Evolutionary conservation across 495 filamentous ascomycete species (phyloP).

Genomic region (Cudoniella acicularis): DNA sequence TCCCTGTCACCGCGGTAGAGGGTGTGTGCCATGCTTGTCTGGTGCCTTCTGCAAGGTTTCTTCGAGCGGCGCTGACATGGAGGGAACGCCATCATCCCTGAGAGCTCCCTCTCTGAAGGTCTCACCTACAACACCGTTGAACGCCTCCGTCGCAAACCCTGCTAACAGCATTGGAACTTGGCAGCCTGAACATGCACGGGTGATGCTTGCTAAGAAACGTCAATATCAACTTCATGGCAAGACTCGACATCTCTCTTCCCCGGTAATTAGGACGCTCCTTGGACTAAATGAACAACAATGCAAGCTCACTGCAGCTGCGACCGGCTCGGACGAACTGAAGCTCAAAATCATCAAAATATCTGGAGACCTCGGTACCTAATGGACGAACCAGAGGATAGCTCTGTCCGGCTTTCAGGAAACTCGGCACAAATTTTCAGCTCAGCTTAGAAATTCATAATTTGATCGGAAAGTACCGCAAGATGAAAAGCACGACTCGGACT

Average conservation of each 20-base stretch:
- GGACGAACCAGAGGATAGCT: no score
- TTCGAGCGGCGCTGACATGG: constrained; percentile 7
- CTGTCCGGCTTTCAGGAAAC: background rate
- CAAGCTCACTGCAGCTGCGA: background rate
- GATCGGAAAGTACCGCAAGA: background rate
- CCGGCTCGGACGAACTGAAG: background rate
- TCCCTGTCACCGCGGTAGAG: background rate
- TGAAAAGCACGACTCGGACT: no score
- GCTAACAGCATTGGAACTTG: constrained; percentile 9
- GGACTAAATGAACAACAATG: background rate
- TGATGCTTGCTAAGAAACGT: constrained; percentile 16
- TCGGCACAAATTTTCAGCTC: no score
- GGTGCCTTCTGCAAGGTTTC: constrained; percentile 4
- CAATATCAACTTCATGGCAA: constrained; percentile 20
- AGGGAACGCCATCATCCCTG: constrained; percentile 21
- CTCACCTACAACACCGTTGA: background rate
- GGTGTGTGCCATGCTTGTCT: constrained; percentile 11
- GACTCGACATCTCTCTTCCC: background rate
- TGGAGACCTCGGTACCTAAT: background rate
- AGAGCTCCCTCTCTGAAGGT: background rate
- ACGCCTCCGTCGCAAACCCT: background rate
- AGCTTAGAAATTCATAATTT: background rate
- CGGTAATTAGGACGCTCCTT: background rate
- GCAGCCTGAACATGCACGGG: constrained; percentile 6
- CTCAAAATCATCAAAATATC: background rate